Base-by-base conservation (phyloP, 2,329 filamentous ascomycete genomes). In the Cadophora malorum region DNA sequence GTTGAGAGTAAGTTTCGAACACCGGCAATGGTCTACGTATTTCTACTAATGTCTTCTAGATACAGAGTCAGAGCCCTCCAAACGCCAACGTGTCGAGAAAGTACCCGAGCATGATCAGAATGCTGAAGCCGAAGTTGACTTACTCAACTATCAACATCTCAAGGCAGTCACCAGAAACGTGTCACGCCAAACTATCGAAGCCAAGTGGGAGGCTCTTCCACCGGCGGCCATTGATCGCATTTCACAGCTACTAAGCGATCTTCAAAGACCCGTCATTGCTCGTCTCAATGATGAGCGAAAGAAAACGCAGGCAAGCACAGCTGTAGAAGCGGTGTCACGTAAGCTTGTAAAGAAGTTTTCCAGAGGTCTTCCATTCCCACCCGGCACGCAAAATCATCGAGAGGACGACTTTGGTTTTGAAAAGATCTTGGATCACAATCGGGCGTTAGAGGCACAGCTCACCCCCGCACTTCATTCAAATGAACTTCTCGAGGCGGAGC, bases 331-430 rank as follows among this genome's bases (percentile, higher is more conserved):
- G 49, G 82, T 90, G 31, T 80, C 86, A 8, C 82, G 83, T 50
- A 84, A 84, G 63, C 81, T 93, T 41, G 79, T 84, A 45, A 83
- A 81, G 59, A 90, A 89, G 74, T 79, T 92, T 6, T 78, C 81
- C 19, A 84, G 83, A 41, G 87, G 86, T 12, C 81, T 91, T 63
- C 89, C 89, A n/a, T 91, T 93, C 75, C 90, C 90, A 0, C 87
- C 86, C 0, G 82, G 84, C 2, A 79, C 79, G 52, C 79, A 78
- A 63, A 82, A 80, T 8, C 80, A 83, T 19, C 83, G 86, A 61
- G 85, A 85, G 55, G 81, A 83, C 33, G 88, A 90, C 74, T 86
- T 93, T 58, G 85, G 91, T 74, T 89, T 89, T 70, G 90, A 92
- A 75, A 85, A 83, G 72, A 84, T 89, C 16, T 80, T 90, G 9